These are phyloP conservation scores for Lagenidium giganteum DNA, from an alignment of 352 stramenopile genomes.

Conservation along the genomic window DNA sequence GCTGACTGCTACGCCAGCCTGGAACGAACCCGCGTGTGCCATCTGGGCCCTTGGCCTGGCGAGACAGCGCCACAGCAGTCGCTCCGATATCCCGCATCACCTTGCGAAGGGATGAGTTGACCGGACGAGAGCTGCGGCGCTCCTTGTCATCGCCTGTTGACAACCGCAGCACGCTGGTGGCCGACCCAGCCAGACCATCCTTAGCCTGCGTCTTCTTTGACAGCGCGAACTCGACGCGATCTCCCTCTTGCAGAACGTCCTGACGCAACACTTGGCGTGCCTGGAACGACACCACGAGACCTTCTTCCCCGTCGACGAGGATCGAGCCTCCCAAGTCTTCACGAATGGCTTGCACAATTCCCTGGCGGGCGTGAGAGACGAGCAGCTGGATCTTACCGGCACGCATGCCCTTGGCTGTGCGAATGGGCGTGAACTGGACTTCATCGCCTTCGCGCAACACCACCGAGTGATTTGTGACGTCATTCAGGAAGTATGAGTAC, in stretches of 20 bases:
- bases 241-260: constrained; percentile 51
- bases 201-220: constrained; percentile 12
- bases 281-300: constrained; percentile 35
- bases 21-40: constrained; percentile 60
- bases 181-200: constrained; percentile 1
- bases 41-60: constrained; percentile 72
- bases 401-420: constrained; percentile 35
- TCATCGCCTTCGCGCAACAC: constrained; percentile 70
- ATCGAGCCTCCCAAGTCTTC: constrained; percentile 58
- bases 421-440: constrained; percentile 55
- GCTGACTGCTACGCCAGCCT: constrained; percentile 56
- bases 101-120: constrained; percentile 65
- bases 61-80: constrained; percentile 50
- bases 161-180: constrained; percentile 48
- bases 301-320: constrained; percentile 32
- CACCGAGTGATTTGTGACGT: constrained; percentile 43
- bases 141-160: constrained; percentile 14
- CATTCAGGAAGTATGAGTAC: constrained; percentile 65
- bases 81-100: constrained; percentile 60
- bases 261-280: constrained; percentile 51
- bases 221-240: constrained; percentile 71
- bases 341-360: constrained; percentile 40
- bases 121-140: constrained; percentile 24
- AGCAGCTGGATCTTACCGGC: constrained; percentile 54
- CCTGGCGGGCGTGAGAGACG: constrained; percentile 45